Percentiles rank a stretch among this genome's conserved stretches.
Evolutionary conservation across 2,329 filamentous ascomycete genomes (phyloP).

Genomic region (Thermochaetoides dissita): DNA sequence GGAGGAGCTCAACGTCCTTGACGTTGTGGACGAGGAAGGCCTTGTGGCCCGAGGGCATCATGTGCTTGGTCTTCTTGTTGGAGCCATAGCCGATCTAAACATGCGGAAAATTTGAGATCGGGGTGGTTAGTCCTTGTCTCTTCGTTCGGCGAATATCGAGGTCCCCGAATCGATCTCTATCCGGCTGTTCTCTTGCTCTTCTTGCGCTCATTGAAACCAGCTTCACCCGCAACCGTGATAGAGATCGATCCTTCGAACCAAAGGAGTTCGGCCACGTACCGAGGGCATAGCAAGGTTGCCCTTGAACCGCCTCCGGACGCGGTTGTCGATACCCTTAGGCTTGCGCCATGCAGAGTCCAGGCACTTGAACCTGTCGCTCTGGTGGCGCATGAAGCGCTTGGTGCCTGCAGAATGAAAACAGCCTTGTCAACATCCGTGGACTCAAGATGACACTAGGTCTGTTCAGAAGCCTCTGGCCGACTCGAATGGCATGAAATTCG

Average conservation of each 20-base stretch:
- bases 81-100: slow-evolving; percentile 88
- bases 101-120: slow-evolving; percentile 2
- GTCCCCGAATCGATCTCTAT: not conserved
- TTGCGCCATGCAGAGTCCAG: slow-evolving; percentile 90
- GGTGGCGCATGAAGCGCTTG: slow-evolving; percentile 92
- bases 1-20: slow-evolving; percentile 87
- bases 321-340: slow-evolving; percentile 99
- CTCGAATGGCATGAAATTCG: not conserved
- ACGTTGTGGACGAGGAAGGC: slow-evolving; percentile 97
- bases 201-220: no score
- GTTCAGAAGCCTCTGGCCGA: not conserved
- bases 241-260: not conserved
- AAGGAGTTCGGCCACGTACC: slow-evolving; percentile 46
- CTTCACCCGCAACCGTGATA: no score
- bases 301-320: slow-evolving; percentile 93
- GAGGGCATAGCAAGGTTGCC: slow-evolving; percentile 94
- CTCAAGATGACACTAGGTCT: slow-evolving; percentile 1
- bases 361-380: slow-evolving; percentile 93
- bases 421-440: slow-evolving; percentile 24
- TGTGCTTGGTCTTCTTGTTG: slow-evolving; percentile 98
- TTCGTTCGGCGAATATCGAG: not conserved
- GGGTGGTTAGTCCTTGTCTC: slow-evolving; percentile 4
- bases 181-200: no score
- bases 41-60: slow-evolving; percentile 99
- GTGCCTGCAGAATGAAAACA: slow-evolving; percentile 47